phyloP scores from a whole-genome alignment of 2,329 filamentous ascomycete genomes.

The Sporothrix euskadiensis region DNA sequence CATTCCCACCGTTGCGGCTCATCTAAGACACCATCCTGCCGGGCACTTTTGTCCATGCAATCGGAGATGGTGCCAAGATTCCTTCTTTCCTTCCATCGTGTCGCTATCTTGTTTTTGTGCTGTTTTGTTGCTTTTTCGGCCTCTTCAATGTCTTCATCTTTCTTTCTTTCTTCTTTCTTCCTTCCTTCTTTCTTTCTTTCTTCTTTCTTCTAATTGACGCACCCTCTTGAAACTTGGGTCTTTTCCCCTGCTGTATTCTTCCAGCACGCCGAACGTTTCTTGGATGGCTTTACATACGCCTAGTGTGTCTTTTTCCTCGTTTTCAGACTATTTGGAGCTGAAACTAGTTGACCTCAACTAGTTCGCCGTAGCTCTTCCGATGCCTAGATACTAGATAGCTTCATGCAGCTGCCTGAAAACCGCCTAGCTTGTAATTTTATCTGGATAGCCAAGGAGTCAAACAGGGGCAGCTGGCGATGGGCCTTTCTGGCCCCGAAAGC shows the following conservation, averaged over 20 bases:
- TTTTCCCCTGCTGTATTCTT: not conserved
- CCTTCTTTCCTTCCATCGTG: not conserved
- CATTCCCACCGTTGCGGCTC: not conserved
- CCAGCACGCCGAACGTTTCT: not conserved
- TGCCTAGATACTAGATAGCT: not conserved
- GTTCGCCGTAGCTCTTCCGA: not conserved
- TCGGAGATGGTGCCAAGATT: not conserved
- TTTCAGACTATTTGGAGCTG: not conserved
- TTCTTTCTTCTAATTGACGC: not conserved
- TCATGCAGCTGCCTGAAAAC: conserved; percentile 16
- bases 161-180: not conserved
- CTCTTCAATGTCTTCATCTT: not conserved
- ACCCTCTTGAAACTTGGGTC: not conserved
- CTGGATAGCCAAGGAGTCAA: not conserved
- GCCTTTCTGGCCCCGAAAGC: too few species aligned
- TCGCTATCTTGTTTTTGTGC: not conserved
- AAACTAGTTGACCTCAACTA: not conserved
- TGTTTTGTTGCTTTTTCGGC: not conserved
- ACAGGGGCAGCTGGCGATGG: not conserved
- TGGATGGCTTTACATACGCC: not conserved
- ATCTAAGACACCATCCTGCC: not conserved
- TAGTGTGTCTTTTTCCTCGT: not conserved
- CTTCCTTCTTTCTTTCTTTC: not conserved
- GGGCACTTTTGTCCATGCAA: not conserved
- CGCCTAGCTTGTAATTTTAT: conserved; percentile 17